Base-by-base conservation (phyloP, 1,284 basidiomycete species). In the Pseudomicrostroma phylloplanum region DNA sequence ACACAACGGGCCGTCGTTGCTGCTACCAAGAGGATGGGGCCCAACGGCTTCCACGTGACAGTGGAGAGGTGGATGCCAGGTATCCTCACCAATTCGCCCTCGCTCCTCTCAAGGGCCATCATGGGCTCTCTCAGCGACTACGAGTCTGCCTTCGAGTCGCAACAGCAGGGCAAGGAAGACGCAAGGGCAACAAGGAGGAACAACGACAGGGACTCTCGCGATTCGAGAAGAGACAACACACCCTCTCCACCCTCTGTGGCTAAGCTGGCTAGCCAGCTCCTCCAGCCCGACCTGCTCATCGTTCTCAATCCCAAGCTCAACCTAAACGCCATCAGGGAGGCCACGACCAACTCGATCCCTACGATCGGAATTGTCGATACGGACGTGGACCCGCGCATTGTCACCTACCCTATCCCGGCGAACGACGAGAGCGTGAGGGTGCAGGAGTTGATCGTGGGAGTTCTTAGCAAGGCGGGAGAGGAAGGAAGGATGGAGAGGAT, bases 331-430 rank as follows among this genome's bases (percentile, higher is more conserved):
- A 69, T 81, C 36, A 69, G 80, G 8, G 81, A 82, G 59, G 81
- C 81, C 13, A 80, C 80, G 0, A 67, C 76, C 57, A 72, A 75
- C 61, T 74, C 80, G 64, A 76, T 82, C 41, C 81, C 81, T 43
- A 82, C 81, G n/a, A 82, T 82, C 64, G 81, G 73, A 30, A 88
- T 98, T 67, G 86, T 93, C 64, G 96, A 99, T 81, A 90, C 92
- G 30, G 92, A 99, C 79, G 90, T 88, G 46, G 96, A 99, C 81
- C 96, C 96, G 6, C 87, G 96, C 19, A 84, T 92, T 42, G 93
- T 98, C 64, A 97, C 96, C 84, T 98, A 97, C 81, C 89, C 96
- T 41, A 96, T 99, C 73, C 94, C 93, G 0, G 93, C 91, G 43
- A 99, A 98, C 80, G 94, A 97, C 82, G 94, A 97, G 81, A 91